Evolutionary conservation across 2,329 filamentous ascomycete species (phyloP), one percentile per base, ranked within the genome.

Genomic region (Hymenoscyphus scutula): DNA sequence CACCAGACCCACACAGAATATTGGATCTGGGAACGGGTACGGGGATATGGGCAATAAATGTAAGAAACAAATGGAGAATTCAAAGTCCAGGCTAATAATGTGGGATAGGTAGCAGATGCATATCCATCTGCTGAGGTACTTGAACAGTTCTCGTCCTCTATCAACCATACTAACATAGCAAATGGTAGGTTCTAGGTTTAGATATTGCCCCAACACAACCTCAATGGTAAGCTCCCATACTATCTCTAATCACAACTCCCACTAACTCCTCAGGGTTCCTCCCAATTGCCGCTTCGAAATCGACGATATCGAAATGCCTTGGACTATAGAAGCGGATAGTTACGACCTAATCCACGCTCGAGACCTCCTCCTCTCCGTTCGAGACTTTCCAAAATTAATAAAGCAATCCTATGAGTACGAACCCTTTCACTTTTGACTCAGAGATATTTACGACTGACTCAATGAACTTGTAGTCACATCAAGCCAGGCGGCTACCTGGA

Each of bases 251-350:
- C 5, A 19, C n/a, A 10, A 48, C n/a, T 48, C 11, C 19, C 15
- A 25, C n/a, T 48, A 48, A 48, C 10, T 11, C 41, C 76, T 75
- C n/a, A 67, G 67, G 66, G 66, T 69, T 3, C 81, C 82, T 25
- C 77, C 80, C 13, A 84, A 84, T 64, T 76, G 82, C 41, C 75
- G 75, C 15, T 84, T 84, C 70, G 72, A 82, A 56, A 75, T 84
- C 8, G 81, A 84, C 64, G 82, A 84, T 66, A 75, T 80, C 11
- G 80, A 83, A 68, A 74, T 79, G 63, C 72, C 77, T 4, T 85
- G 82, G 82, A 74, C 79, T 5, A 63, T 61, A 3, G 79, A 77
- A 61, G 69, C 75, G 2, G 73, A 80, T 62, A 65, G 55, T 30
- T 84, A 82, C 68, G 81, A 84, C 67, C 80, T 79, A 63, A 79